Conservation (phyloP, 1,284 basidiomycete species). For the Ceratobasidium sp. region DNA sequence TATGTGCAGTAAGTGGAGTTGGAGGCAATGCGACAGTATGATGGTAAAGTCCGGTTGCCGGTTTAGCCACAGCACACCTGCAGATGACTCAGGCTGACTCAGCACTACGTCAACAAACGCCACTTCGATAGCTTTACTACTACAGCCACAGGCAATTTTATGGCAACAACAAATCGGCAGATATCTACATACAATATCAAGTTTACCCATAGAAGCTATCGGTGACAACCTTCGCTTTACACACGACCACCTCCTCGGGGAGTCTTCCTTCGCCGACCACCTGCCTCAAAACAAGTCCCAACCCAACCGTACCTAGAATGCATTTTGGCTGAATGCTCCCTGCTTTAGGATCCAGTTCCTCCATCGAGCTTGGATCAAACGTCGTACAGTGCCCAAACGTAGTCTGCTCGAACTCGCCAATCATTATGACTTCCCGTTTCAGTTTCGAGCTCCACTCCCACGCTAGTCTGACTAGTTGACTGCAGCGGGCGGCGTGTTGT, state of each 20-base stretch:
- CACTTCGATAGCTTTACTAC: too few species aligned
- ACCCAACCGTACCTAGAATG: not conserved
- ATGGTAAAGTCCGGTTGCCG: too few species aligned
- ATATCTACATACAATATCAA: too few species aligned
- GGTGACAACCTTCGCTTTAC: constrained; percentile 11
- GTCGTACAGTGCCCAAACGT: not conserved
- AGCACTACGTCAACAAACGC: too few species aligned
- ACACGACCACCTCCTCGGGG: constrained; percentile 8
- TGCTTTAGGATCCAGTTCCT: too few species aligned
- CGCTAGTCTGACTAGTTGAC: not conserved
- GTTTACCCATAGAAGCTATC: constrained; percentile 20
- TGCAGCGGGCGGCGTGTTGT: not conserved
- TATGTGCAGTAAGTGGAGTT: too few species aligned
- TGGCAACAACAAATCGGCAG: too few species aligned
- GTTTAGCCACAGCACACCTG: too few species aligned
- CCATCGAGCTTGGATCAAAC: not conserved
- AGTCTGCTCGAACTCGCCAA: constrained; percentile 17
- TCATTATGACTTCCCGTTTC: constrained; percentile 5
- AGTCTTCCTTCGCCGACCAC: constrained; percentile 8
- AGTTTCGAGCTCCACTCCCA: constrained; percentile 16
- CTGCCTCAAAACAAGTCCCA: not conserved
- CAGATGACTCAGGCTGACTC: not conserved
- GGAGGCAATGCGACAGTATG: too few species aligned
- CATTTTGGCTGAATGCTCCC: not conserved
- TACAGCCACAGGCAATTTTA: not conserved